Evolutionary conservation across 1,284 basidiomycete genomes (phyloP), one percentile per base, ranked within the genome.

Genomic region (Leccinum subrobustum): DNA sequence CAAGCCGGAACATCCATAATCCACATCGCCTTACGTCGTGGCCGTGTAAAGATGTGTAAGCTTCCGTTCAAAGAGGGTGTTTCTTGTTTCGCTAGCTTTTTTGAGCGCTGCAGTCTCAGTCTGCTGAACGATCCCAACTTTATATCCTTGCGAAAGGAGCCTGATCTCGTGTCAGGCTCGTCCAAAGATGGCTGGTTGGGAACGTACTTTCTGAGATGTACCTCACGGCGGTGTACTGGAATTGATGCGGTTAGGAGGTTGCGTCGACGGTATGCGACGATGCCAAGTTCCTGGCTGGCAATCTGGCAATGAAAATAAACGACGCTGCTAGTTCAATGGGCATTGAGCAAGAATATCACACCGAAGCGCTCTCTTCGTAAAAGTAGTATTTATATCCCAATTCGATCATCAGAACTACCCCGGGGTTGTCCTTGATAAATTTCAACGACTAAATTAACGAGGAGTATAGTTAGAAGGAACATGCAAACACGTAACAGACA

Each of bases 91-190:
- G 60, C 94, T 84, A 3, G 83, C 87, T 73, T 96, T 97, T 78
- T 99, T 98, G 57, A 99, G 80, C 0, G 96, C 96, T 0, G 96
- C 93, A 0, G 96, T 98, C 76, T 99, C 96, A 3, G 83, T 86
- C 74, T 98, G 96, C n/a, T 89, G 84, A 1, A 97, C 88, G 11
- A 99, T 87, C 9, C 96, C 96, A 54, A 99, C 86, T 75, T 94
- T 93, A 73, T 95, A 83, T 0, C 96, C 96, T 58, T 88, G 84
- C 1, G 91, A 88, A 48, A 98, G 83, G 35, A 98, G 81, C 65
- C 93, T 95, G 55, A 29, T 52, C 20, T 16, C 16, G 14, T 27
- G 44, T 53, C 11, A 64, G 52, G 53, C 23, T 48, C 35, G 33
- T 18, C 39, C 37, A 54, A 29, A 20, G 25, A 47, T 7, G 63